Evolutionary conservation across 2,329 filamentous ascomycete species (phyloP), one percentile per base, ranked within the genome.

Genomic region (Scolecobasidium constrictum): DNA sequence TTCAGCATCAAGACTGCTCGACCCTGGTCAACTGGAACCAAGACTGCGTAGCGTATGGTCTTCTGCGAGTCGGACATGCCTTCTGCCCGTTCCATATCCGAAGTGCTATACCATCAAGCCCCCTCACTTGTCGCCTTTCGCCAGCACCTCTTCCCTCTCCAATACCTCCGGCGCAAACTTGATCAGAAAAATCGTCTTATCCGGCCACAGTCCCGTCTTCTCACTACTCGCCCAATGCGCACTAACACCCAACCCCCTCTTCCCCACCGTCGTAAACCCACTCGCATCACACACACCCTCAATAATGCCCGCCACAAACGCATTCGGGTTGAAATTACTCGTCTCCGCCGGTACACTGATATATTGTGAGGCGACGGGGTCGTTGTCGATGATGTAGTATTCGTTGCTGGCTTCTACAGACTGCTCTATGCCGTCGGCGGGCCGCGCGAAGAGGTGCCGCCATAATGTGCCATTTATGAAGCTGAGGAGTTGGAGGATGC

Each of bases 361-460:
- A 66, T 92, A 96, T 48, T 83, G 81, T 64, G 95, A 96, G 31
- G 96, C 90, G 40, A 96, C 72, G 17, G 92, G 92, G 60, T 96
- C 92, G 65, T 98, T 96, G 66, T 98, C 92, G 54, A 88, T 86
- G 54, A 98, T 92, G 90, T 98, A 96, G 71, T 96, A 98, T 68
- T 96, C 90, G 53, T 92, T 86, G 6, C 86, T 81, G 41, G 87
- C 90, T 42, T 81, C 77, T 6, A 84, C 81, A 46, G 80, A 86
- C 65, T 92, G 88, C 67, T 98, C 92, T 46, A 98, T 78, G 15
- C 86, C 83, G 65, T 96, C 90, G 20, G 92, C 92, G 44, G 88
- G 81, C 1, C 90, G 83, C 28, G 78, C 80, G 63, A 98, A 98
- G 38, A 98, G 82, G 62, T 94, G 84, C 51, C 83, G 79, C 84